Evolutionary conservation across 768 basidiomycete genomes (phyloP).

Genomic region (Gloeophyllum trabeum): DNA sequence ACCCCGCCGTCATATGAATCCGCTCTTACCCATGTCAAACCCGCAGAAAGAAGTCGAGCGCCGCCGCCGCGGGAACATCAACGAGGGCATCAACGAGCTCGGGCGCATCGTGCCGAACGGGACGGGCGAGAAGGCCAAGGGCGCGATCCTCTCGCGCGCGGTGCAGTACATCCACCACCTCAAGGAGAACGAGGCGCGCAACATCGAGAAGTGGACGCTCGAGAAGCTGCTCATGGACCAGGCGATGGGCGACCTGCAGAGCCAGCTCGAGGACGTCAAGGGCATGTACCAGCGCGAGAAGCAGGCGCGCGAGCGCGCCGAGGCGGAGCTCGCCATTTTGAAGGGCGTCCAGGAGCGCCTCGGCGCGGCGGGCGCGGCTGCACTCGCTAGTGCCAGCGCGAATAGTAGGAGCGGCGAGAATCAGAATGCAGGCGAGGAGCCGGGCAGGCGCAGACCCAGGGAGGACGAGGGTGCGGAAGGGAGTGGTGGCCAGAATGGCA

Average conservation of each 20-base stretch:
- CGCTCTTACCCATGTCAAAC: not conserved
- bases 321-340: constrained; percentile 53
- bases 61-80: constrained; percentile 88
- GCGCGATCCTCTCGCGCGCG: constrained; percentile 77
- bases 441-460: not conserved
- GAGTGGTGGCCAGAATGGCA: not conserved
- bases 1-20: not conserved
- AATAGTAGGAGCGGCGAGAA: not conserved
- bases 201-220: constrained; percentile 89
- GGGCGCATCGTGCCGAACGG: constrained; percentile 82
- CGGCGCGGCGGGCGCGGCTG: not conserved
- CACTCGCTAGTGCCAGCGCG: too few relatives aligned
- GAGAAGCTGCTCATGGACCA: constrained; percentile 91
- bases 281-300: constrained; percentile 77
- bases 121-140: constrained; percentile 82
- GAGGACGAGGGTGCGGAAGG: not conserved
- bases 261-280: constrained; percentile 73
- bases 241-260: constrained; percentile 79
- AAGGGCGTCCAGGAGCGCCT: constrained; percentile 16
- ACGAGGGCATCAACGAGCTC: constrained; percentile 91
- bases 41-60: constrained; percentile 96
- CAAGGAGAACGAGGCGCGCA: constrained; percentile 82
- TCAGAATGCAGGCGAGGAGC: not conserved
- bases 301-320: constrained; percentile 40
- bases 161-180: constrained; percentile 89